Conservation (phyloP, 257 asterid genomes). For the Solanum rostratum region DNA sequence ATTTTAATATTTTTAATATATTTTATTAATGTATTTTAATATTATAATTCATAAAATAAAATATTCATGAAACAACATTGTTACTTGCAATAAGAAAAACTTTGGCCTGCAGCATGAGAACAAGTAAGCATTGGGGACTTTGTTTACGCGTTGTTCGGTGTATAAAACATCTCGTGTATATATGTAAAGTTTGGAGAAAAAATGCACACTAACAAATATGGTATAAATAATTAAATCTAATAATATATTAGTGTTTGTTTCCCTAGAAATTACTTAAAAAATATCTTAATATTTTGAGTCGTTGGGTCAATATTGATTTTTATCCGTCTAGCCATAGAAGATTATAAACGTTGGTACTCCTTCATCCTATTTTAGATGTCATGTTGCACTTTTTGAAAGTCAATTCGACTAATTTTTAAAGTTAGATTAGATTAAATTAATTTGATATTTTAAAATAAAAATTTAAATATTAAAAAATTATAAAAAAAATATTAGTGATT, state of each 20-base stretch:
- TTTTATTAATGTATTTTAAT: not conserved
- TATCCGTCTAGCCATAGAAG: too few species aligned
- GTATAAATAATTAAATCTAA: not conserved
- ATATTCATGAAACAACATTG: not conserved
- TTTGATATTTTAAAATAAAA: too few species aligned
- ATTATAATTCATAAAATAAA: not conserved
- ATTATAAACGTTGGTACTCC: too few species aligned
- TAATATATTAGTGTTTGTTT: not conserved
- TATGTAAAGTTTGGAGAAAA: not conserved
- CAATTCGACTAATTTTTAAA: too few species aligned
- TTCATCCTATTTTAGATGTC: too few species aligned
- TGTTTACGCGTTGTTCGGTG: not conserved
- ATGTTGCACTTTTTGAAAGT: too few species aligned
- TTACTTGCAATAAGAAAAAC: not conserved
- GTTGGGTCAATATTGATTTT: not conserved
- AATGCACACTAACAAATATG: not conserved
- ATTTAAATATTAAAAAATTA: too few species aligned
- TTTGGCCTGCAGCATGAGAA: not conserved
- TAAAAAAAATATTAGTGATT: too few species aligned
- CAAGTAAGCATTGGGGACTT: not conserved
- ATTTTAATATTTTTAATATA: too few species aligned
- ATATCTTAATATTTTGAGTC: too few species aligned
- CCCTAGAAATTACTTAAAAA: too few species aligned
- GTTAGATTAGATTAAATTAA: too few species aligned
- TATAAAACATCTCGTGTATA: not conserved